These are phyloP conservation scores for Eucalyptus cladocalyx DNA, from an alignment of 345 rosid genomes.

Conservation along the genomic window DNA sequence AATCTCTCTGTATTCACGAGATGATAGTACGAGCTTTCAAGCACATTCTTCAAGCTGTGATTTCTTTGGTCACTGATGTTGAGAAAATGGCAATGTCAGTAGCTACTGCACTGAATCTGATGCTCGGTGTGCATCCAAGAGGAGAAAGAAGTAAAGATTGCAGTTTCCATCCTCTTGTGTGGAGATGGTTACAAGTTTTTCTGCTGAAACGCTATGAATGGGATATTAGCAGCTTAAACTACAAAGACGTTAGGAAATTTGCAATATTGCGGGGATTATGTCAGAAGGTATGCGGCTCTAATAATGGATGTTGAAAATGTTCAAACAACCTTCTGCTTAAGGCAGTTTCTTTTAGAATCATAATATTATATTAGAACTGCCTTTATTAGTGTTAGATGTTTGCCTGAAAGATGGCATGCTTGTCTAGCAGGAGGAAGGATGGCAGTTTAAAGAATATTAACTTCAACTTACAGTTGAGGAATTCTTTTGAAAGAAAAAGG, in stretches of 20 bases:
- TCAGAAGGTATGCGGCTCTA: slow-evolving; percentile 60
- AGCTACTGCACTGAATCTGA: slow-evolving; percentile 83
- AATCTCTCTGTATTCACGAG: slow-evolving; percentile 92
- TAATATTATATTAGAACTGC: neutral
- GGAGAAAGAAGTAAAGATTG: slow-evolving; percentile 24
- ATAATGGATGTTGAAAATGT: neutral
- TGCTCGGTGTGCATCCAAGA: slow-evolving; percentile 74
- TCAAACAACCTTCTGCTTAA: neutral
- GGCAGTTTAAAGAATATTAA: neutral
- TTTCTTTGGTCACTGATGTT: slow-evolving; percentile 53
- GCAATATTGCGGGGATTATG: slow-evolving; percentile 88
- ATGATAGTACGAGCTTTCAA: slow-evolving; percentile 95
- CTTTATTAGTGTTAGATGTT: neutral
- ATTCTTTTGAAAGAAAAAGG: neutral
- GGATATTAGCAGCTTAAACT: slow-evolving; percentile 67
- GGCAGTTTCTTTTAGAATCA: neutral
- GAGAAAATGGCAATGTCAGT: slow-evolving; percentile 56
- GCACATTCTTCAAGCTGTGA: slow-evolving; percentile 82
- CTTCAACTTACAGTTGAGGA: neutral
- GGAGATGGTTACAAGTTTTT: slow-evolving; percentile 88
- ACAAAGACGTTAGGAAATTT: slow-evolving; percentile 83
- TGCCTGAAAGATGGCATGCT: neutral
- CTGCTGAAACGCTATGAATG: slow-evolving; percentile 87
- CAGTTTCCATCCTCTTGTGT: slow-evolving; percentile 57
- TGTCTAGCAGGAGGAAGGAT: neutral